Conservation (phyloP, 768 basidiomycete genomes). For the Floccularia luteovirens region DNA sequence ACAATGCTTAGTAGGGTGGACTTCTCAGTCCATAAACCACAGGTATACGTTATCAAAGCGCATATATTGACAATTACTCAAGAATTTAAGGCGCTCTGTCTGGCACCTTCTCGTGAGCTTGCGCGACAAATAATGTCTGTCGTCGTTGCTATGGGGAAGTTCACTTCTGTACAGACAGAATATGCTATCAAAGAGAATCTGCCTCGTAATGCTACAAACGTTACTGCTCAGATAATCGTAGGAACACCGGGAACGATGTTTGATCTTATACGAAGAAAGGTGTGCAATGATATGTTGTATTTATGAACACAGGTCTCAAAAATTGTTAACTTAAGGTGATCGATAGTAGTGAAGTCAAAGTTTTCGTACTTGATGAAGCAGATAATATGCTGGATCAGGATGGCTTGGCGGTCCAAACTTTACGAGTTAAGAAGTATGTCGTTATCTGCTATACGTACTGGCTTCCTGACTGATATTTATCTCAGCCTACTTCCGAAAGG, state of each 20-base stretch:
- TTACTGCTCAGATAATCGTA: slow-evolving; percentile 88
- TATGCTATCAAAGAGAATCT: slow-evolving; percentile 92
- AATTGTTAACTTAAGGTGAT: slow-evolving; percentile 36
- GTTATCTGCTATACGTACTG: background rate
- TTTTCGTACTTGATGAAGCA: slow-evolving; percentile 96
- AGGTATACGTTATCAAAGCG: slow-evolving; percentile 36
- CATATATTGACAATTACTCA: background rate
- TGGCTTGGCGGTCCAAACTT: slow-evolving; percentile 88
- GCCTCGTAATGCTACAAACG: slow-evolving; percentile 50
- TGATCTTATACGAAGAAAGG: slow-evolving; percentile 72
- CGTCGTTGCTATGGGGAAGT: slow-evolving; percentile 90
- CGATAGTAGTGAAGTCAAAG: slow-evolving; percentile 74
- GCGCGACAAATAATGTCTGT: slow-evolving; percentile 98
- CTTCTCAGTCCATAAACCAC: slow-evolving; percentile 73
- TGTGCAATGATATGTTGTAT: slow-evolving; percentile 7
- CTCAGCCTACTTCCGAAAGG: slow-evolving; percentile 49
- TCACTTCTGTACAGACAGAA: slow-evolving; percentile 87
- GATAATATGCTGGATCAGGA: slow-evolving; percentile 98
- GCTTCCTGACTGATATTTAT: background rate
- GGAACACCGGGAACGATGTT: slow-evolving; percentile 96
- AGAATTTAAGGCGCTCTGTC: slow-evolving; percentile 74
- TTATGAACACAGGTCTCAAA: background rate
- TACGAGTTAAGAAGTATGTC: slow-evolving; percentile 87
- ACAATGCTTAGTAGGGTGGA: slow-evolving; percentile 96
- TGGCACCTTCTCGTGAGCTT: slow-evolving; percentile 96